Base-by-base conservation (phyloP, 345 rosid genomes). In the Anastatica hierochuntica region DNA sequence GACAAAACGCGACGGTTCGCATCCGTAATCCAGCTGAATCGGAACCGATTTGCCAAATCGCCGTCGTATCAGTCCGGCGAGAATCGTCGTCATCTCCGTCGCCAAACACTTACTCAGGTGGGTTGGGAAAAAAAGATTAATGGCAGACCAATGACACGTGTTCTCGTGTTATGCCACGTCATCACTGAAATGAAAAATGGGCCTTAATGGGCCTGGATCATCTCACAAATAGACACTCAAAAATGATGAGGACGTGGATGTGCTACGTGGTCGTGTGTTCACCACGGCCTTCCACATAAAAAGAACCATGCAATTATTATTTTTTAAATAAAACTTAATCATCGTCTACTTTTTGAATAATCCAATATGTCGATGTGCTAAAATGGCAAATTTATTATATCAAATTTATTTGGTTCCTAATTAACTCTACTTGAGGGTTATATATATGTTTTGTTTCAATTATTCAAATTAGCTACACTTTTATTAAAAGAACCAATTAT, bases 61-160 rank as follows among this genome's bases (percentile, higher is more conserved):
- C 51, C 52, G 57, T 26, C 79, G 73, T 23, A 31, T 21, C 1
- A 75, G 35, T 17, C 69, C 67, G 54, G 69, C 64, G 58, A 75
- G 11, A 13, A 33, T 55, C 40, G 77, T 55, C 40, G 77, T 29
- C 79, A 61, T 79, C 51, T 42, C 36, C 7, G 29, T 58, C 24
- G 2, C 5, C 24, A 21, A 1, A 56, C 12, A 31, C 42, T 3
- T 14, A 36, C 20, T 52, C 43, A 21, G 13, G 18, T 23, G 16
- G 17, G 48, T n/a, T n/a, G n/a, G n/a, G n/a, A n/a, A n/a, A n/a
- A n/a, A 51, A 37, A 7, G 16, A 38, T 21, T 21, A 21, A 21
- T 21, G 24, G 24, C 24, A 21, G 5, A 5, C 24, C 24, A 5
- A 2, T 2, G 24, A 21, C 24, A 21, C 24, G 24, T 21, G 24